Evolutionary conservation across 2,329 filamentous ascomycete species (phyloP).

Genomic region (Calycina herbarum): DNA sequence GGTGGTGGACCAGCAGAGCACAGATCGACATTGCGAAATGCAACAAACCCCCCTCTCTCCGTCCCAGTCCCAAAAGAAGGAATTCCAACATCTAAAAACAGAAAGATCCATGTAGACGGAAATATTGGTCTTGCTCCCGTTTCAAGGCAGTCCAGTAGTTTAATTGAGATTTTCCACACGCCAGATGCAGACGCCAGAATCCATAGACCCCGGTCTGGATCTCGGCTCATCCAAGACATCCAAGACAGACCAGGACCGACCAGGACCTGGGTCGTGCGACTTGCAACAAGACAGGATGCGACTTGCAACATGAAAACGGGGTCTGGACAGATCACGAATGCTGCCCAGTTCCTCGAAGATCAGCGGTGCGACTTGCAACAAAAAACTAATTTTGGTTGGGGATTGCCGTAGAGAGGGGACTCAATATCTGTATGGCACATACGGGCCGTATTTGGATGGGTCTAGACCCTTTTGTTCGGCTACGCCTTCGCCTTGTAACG

Average conservation of each 20-base stretch:
- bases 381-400: not conserved
- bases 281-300: not conserved
- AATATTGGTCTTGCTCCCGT: not conserved
- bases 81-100: not conserved
- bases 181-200: not conserved
- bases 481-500: not conserved
- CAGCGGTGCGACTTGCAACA: slow-evolving; percentile 4
- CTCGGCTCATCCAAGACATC: too few relatives aligned
- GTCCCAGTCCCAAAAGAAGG: not conserved
- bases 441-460: not conserved
- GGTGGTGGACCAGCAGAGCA: not conserved
- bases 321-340: not conserved
- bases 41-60: not conserved
- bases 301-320: not conserved
- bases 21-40: slow-evolving; percentile 4
- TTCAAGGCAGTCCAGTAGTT: not conserved
- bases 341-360: not conserved
- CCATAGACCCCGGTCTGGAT: too few relatives aligned
- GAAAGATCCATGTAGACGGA: not conserved
- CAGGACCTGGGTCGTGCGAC: not conserved
- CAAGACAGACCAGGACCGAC: not conserved
- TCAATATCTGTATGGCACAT: not conserved
- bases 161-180: not conserved
- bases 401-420: not conserved
- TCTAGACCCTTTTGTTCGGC: not conserved